Conservation (phyloP, 176 grass and related monocot genomes). For the Carex littledalei region DNA sequence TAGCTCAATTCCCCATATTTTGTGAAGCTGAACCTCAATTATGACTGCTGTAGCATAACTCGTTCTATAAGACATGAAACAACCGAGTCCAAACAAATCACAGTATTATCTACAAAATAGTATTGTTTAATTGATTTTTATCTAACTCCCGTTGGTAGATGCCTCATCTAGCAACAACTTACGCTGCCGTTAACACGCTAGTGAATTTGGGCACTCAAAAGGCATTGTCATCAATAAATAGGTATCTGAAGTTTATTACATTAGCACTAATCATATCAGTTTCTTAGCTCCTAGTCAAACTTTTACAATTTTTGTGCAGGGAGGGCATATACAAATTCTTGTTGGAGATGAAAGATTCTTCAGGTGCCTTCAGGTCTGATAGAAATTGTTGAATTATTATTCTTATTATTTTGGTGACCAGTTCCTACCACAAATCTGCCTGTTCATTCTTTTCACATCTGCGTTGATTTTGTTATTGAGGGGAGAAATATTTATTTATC, state of each 20-base stretch:
- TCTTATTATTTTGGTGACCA: neutral
- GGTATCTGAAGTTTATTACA: conserved; percentile 24
- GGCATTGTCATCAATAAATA: conserved; percentile 85
- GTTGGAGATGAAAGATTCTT: conserved; percentile 75
- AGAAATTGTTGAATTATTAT: neutral
- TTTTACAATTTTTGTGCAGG: conserved; percentile 42
- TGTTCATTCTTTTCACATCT: neutral
- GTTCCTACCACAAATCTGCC: neutral
- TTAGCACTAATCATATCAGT: neutral
- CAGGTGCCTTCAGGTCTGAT: conserved; percentile 77
- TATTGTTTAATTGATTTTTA: conserved; percentile 10
- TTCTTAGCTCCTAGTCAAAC: conserved; percentile 16
- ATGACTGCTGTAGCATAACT: neutral
- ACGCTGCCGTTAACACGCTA: conserved; percentile 91
- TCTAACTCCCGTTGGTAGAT: conserved; percentile 34
- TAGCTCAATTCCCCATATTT: neutral
- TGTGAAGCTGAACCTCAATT: neutral
- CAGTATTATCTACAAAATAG: neutral
- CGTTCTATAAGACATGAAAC: neutral
- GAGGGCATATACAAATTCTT: conserved; percentile 65
- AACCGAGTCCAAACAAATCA: conserved; percentile 3
- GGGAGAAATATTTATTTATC: neutral
- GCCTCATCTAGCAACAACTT: conserved; percentile 97
- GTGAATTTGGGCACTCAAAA: conserved; percentile 69
- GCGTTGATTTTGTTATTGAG: neutral